These are phyloP conservation scores for Arachis monticola DNA, from an alignment of 331 rosid species.

Conservation along the genomic window DNA sequence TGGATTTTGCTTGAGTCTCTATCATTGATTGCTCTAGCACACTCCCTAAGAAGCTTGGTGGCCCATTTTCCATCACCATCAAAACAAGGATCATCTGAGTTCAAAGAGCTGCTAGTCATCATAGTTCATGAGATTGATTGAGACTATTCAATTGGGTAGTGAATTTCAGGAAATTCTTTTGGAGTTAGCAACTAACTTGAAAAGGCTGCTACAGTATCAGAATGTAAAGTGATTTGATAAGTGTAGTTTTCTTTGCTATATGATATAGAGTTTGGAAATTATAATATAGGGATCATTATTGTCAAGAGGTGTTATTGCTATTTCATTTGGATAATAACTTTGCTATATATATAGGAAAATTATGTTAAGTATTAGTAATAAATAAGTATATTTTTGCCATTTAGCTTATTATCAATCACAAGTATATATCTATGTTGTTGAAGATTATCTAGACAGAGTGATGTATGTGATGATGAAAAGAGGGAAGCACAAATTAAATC, in stretches of 20 bases:
- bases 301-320: constrained; percentile 31
- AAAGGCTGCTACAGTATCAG: no score
- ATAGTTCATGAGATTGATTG: neutral
- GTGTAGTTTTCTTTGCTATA: constrained; percentile 42
- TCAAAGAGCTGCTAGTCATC: constrained; percentile 56
- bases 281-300: constrained; percentile 42
- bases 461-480: no score
- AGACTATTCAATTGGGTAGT: neutral
- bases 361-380: neutral
- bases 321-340: constrained; percentile 9
- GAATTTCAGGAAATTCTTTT: no score
- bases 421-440: no score
- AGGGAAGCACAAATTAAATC: no score
- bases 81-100: constrained; percentile 35
- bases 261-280: constrained; percentile 44
- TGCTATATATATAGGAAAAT: neutral
- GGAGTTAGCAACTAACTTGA: no score
- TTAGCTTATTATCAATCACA: no score
- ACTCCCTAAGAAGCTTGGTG: constrained; percentile 64
- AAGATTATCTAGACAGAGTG: no score
- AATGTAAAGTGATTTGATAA: no score
- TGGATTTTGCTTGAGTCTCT: constrained; percentile 70
- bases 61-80: constrained; percentile 60
- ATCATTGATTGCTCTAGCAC: constrained; percentile 73
- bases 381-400: neutral